These are phyloP conservation scores for Ustilago hordei DNA, from an alignment of 1,284 basidiomycete genomes.

Conservation along the genomic window DNA sequence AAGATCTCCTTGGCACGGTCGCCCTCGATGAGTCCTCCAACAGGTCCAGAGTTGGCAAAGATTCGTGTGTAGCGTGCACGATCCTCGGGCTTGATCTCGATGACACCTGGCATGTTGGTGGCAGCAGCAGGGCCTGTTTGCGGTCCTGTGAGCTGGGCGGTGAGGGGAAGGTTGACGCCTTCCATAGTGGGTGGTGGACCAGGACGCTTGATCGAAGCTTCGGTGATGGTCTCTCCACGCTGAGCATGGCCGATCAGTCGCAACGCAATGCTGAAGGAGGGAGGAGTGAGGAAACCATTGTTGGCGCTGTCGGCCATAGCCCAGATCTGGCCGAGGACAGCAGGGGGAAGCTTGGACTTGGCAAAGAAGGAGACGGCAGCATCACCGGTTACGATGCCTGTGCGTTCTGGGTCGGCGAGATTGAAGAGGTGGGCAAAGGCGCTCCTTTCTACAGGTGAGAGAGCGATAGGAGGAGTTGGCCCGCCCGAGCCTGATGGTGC, in stretches of 20 bases:
- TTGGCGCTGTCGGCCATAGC: conserved; percentile 82
- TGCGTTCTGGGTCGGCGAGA: conserved; percentile 61
- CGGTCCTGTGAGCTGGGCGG: conserved; percentile 37
- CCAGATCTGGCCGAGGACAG: conserved; percentile 89
- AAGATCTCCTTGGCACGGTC: conserved; percentile 93
- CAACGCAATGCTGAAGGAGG: conserved; percentile 80
- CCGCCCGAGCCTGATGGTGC: conserved; percentile 38
- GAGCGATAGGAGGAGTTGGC: conserved; percentile 37
- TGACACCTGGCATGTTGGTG: conserved; percentile 44
- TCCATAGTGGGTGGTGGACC: conserved; percentile 85
- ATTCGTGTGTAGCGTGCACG: conserved; percentile 68
- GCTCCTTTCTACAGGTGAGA: conserved; percentile 57
- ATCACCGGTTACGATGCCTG: conserved; percentile 65
- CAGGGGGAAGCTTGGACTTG: conserved; percentile 61
- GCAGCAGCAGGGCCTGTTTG: conserved; percentile 13
- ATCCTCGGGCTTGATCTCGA: conserved; percentile 64
- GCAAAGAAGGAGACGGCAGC: conserved; percentile 68
- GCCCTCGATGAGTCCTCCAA: conserved; percentile 72
- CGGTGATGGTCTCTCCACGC: conserved; percentile 79
- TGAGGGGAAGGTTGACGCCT: conserved; percentile 74
- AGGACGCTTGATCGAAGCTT: conserved; percentile 69
- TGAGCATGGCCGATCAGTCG: conserved; percentile 93
- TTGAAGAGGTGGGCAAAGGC: conserved; percentile 65
- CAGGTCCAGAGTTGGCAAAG: conserved; percentile 66
- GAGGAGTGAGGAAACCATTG: conserved; percentile 71